Conservation (phyloP, 495 filamentous ascomycete genomes). For the Aspergillus ellipticus region DNA sequence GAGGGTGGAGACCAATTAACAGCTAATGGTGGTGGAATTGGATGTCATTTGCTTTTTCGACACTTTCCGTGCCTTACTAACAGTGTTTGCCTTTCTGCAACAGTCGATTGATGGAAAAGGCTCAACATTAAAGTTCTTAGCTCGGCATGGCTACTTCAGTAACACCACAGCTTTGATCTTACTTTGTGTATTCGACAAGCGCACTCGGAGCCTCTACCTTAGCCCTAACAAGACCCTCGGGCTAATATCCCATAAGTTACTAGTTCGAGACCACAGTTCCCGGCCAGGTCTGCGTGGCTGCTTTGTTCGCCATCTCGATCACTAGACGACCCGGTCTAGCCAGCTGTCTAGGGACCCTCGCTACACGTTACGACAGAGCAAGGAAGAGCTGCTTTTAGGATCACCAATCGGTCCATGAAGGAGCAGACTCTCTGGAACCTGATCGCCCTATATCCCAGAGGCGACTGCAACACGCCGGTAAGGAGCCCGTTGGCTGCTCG, state of each 20-base stretch:
- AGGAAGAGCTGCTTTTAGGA: neutral
- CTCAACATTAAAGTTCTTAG: neutral
- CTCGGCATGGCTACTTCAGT: neutral
- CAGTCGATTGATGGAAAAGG: neutral
- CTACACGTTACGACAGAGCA: neutral
- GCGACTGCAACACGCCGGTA: slow-evolving; percentile 7
- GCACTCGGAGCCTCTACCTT: neutral
- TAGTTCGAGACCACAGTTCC: neutral
- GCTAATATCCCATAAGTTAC: neutral
- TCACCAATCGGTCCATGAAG: neutral
- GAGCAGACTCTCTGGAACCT: neutral
- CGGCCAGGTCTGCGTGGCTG: neutral
- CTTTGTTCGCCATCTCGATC: neutral
- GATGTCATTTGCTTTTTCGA: too few species aligned
- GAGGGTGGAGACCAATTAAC: neutral
- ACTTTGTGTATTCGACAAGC: neutral
- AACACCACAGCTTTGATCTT: neutral
- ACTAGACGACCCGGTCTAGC: neutral
- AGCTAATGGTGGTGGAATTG: neutral
- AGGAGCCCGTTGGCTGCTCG: slow-evolving; percentile 10
- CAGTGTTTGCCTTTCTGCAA: neutral
- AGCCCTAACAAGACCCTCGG: neutral
- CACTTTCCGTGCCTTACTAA: neutral
- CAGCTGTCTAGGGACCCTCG: neutral
- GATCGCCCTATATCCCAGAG: neutral